Conservation (phyloP, 139 green algal genomes). For the Pleodorina starrii region DNA sequence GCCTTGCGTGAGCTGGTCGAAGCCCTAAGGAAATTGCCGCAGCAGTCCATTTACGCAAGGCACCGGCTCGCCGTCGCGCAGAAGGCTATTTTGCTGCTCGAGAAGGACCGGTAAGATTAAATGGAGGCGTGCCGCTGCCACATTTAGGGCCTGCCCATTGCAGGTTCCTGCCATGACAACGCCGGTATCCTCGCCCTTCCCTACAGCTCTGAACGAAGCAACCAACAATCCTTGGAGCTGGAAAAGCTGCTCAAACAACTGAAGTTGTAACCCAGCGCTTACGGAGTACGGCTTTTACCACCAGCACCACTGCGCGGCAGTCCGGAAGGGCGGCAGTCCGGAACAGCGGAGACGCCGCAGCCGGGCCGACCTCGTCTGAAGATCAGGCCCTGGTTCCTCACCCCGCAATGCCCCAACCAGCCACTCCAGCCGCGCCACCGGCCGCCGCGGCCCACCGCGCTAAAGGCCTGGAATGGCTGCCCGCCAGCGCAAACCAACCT, state of each 20-base stretch:
- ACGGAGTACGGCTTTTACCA: too few relatives aligned
- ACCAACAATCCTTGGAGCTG: background rate
- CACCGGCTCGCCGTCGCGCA: background rate
- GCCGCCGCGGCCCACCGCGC: background rate
- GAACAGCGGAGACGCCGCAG: too few relatives aligned
- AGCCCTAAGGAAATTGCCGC: background rate
- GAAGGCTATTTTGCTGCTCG: background rate
- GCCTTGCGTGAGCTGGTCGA: background rate
- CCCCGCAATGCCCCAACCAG: too few relatives aligned
- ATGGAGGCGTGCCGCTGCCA: background rate
- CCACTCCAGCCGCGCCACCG: too few relatives aligned
- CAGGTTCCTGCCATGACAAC: too few relatives aligned
- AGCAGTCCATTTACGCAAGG: conserved; percentile 5
- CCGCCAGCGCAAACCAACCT: background rate
- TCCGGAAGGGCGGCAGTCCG: too few relatives aligned
- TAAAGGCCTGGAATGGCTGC: background rate
- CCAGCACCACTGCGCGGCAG: too few relatives aligned
- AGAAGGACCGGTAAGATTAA: background rate
- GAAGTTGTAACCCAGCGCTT: background rate
- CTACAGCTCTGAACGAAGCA: background rate
- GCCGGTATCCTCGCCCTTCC: too few relatives aligned
- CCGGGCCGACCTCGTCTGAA: too few relatives aligned
- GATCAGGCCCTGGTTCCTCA: too few relatives aligned
- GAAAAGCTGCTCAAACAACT: conserved; percentile 19
- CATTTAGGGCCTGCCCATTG: background rate